Conservation (phyloP, 352 stramenopile species). For the Globisporangium heterothallicum region DNA sequence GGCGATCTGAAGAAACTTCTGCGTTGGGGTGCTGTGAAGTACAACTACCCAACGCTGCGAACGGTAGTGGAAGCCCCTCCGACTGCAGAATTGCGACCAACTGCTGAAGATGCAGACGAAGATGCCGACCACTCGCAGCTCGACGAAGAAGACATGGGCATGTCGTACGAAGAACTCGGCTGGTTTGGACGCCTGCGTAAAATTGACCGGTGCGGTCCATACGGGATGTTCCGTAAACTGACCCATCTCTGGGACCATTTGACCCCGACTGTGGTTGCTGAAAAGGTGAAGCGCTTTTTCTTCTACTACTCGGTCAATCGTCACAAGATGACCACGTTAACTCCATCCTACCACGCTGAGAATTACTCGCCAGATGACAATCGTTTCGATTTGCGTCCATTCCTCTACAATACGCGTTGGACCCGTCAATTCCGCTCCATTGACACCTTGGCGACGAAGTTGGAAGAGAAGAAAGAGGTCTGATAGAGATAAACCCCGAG, state of each 20-base stretch:
- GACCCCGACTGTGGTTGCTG: conserved; percentile 62
- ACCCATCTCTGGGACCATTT: conserved; percentile 86
- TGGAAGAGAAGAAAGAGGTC: conserved; percentile 46
- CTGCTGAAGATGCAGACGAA: conserved; percentile 54
- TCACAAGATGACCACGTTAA: conserved; percentile 99
- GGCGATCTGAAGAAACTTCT: conserved; percentile 96
- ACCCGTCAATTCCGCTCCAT: conserved; percentile 94
- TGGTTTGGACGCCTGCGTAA: conserved; percentile 95
- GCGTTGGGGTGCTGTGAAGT: conserved; percentile 84
- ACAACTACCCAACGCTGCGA: conserved; percentile 87
- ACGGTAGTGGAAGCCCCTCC: conserved; percentile 93
- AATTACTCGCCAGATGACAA: conserved; percentile 99
- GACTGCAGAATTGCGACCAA: conserved; percentile 95
- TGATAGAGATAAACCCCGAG: no score
- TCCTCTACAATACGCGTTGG: conserved; percentile 97
- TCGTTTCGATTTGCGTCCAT: conserved; percentile 96
- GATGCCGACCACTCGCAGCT: conserved; percentile 89
- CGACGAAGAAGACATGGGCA: conserved; percentile 99
- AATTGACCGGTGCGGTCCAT: conserved; percentile 93
- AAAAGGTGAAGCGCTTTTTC: conserved; percentile 97
- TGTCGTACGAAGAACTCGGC: conserved; percentile 97
- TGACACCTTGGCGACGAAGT: conserved; percentile 81
- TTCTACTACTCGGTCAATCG: conserved; percentile 97
- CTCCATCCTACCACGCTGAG: conserved; percentile 97
- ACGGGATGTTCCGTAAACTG: conserved; percentile 91